Conservation (phyloP, 2,329 filamentous ascomycete species). For the Trichoderma afroharzianum region DNA sequence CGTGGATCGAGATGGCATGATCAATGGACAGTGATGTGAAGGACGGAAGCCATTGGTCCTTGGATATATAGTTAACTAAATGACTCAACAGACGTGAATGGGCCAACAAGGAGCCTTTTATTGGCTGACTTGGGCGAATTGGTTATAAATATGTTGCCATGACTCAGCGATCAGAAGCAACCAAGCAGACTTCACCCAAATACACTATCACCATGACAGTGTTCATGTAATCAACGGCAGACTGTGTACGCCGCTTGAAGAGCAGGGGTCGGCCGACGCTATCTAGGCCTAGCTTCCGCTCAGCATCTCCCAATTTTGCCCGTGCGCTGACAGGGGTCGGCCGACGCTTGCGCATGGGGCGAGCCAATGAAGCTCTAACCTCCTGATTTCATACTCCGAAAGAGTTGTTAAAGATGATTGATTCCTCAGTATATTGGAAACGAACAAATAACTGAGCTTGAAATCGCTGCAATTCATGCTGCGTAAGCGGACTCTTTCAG, state of each 20-base stretch:
- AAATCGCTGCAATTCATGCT: too few species aligned
- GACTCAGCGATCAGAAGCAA: not conserved
- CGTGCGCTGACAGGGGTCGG: not conserved
- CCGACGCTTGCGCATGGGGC: not conserved
- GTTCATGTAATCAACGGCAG: not conserved
- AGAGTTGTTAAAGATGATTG: not conserved
- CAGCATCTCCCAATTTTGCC: not conserved
- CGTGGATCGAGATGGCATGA: too few species aligned
- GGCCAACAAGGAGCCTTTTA: not conserved
- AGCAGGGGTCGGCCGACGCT: conserved; percentile 6
- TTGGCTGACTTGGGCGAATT: not conserved
- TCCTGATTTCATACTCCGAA: not conserved
- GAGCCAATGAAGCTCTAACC: not conserved
- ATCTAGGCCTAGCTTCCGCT: not conserved
- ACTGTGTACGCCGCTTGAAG: not conserved
- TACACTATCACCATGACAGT: not conserved
- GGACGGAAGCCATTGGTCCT: not conserved
- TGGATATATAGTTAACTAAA: not conserved
- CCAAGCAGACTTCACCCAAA: too few species aligned
- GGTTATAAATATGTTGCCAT: not conserved
- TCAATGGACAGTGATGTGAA: not conserved
- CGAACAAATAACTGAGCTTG: not conserved
- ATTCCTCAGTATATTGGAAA: not conserved
- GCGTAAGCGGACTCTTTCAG: not conserved
- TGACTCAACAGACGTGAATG: not conserved